Conservation (phyloP, 148 eudicot genomes). For the Vaccinium myrtillus region DNA sequence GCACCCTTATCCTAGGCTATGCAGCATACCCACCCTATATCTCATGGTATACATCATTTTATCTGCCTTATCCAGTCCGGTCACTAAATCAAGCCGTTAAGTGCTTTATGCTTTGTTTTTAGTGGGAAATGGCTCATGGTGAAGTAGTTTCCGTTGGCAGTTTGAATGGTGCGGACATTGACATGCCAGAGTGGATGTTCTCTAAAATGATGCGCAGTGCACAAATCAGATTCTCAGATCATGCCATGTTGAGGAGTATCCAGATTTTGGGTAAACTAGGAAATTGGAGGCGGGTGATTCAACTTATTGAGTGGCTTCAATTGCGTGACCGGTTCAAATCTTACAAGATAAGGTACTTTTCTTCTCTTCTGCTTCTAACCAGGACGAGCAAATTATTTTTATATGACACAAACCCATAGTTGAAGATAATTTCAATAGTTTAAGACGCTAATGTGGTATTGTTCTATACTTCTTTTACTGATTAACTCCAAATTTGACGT, state of each 20-base stretch:
- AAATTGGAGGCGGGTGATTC: constrained; percentile 90
- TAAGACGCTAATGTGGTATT: not conserved
- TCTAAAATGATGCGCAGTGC: constrained; percentile 85
- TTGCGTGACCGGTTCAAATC: constrained; percentile 80
- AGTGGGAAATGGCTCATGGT: constrained; percentile 6
- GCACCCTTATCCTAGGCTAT: not conserved
- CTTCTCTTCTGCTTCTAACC: not conserved
- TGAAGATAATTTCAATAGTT: not conserved
- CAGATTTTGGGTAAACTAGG: constrained; percentile 85
- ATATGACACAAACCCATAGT: not conserved
- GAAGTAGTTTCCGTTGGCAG: constrained; percentile 50
- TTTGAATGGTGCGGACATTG: constrained; percentile 72
- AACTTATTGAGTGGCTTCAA: constrained; percentile 92
- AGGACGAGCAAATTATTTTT: not conserved
- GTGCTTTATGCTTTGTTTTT: not conserved
- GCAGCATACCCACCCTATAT: not conserved
- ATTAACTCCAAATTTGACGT: not conserved
- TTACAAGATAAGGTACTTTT: constrained; percentile 57
- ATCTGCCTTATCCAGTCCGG: not conserved
- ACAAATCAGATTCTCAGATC: constrained; percentile 74
- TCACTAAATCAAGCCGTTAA: not conserved
- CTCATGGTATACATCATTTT: not conserved
- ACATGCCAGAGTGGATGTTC: constrained; percentile 96
- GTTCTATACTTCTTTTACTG: not conserved
- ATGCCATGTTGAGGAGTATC: constrained; percentile 74